Percentiles rank a stretch among this genome's conserved stretches.
Conservation (phyloP, 2,329 filamentous ascomycete species). For the Phoma sp. region DNA sequence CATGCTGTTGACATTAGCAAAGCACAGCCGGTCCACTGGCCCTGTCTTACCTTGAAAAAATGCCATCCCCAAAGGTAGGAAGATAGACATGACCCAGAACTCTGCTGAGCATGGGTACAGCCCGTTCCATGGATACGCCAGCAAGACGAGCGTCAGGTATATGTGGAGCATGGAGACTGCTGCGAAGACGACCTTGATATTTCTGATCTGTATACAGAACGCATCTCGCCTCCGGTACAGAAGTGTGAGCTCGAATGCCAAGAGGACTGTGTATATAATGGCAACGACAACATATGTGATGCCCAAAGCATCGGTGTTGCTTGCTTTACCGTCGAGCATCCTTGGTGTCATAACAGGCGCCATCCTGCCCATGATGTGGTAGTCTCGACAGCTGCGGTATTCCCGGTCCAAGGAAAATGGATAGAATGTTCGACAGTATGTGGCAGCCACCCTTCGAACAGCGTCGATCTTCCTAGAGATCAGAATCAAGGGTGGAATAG, state of each 20-base stretch:
- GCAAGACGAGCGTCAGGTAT: conserved; percentile 44
- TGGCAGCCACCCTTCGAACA: background rate
- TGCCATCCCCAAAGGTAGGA: conserved; percentile 47
- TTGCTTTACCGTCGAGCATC: conserved; percentile 35
- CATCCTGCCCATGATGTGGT: conserved; percentile 39
- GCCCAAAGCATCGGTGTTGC: conserved; percentile 42
- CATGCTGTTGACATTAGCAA: conserved; percentile 28
- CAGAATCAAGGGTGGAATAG: background rate
- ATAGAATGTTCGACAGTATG: background rate
- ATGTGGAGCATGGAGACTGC: conserved; percentile 45
- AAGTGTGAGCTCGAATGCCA: conserved; percentile 38
- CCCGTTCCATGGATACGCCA: conserved; percentile 47
- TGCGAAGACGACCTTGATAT: conserved; percentile 41
- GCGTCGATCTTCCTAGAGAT: background rate
- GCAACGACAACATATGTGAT: conserved; percentile 41
- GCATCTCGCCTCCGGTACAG: conserved; percentile 37
- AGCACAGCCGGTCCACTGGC: background rate
- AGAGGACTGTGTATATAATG: conserved; percentile 42
- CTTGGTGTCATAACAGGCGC: conserved; percentile 36
- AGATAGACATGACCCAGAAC: conserved; percentile 49
- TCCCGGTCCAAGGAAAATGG: background rate
- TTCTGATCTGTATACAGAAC: conserved; percentile 44
- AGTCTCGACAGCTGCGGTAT: conserved; percentile 2
- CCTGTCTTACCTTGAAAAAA: conserved; percentile 43
- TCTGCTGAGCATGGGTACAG: conserved; percentile 45